Evolutionary conservation across 306 rosid genomes (phyloP).

Genomic region (Trichosanthes cucumerina): DNA sequence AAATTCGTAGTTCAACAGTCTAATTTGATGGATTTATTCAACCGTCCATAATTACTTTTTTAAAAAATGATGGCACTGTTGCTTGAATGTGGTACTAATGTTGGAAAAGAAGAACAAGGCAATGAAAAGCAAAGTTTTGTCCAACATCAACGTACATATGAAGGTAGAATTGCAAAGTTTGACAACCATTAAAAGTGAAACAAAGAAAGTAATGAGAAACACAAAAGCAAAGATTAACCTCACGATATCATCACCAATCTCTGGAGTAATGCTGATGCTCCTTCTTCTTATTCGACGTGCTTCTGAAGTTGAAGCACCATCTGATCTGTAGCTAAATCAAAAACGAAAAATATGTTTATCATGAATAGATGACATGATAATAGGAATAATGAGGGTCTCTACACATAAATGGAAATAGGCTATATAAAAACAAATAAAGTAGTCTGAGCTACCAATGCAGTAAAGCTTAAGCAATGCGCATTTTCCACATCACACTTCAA

Average conservation of each 20-base stretch:
- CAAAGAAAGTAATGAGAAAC: conserved; percentile 17
- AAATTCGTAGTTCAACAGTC: not conserved
- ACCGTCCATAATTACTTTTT: not conserved
- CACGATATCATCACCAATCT: conserved; percentile 97
- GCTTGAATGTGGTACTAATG: not conserved
- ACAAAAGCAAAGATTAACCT: conserved; percentile 50
- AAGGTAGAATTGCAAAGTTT: not conserved
- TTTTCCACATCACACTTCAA: not conserved
- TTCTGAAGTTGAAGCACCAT: conserved; percentile 67
- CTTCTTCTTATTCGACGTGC: conserved; percentile 85
- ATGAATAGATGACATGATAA: not conserved
- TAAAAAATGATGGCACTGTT: not conserved
- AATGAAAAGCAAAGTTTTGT: not conserved
- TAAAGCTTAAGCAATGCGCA: not conserved
- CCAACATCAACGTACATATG: not conserved
- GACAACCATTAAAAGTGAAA: not conserved
- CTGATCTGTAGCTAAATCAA: conserved; percentile 57
- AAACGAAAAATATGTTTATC: not conserved
- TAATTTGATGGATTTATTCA: not conserved
- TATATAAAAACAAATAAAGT: not conserved
- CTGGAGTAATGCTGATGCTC: conserved; percentile 97
- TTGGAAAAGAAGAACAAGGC: not conserved
- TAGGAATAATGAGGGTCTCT: not conserved
- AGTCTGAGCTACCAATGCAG: not conserved
- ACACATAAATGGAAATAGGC: not conserved